Percentiles rank a stretch among this genome's conserved stretches.
phyloP scores from a whole-genome alignment of 1,139 yeast species.

The Geotrichum australiense region DNA sequence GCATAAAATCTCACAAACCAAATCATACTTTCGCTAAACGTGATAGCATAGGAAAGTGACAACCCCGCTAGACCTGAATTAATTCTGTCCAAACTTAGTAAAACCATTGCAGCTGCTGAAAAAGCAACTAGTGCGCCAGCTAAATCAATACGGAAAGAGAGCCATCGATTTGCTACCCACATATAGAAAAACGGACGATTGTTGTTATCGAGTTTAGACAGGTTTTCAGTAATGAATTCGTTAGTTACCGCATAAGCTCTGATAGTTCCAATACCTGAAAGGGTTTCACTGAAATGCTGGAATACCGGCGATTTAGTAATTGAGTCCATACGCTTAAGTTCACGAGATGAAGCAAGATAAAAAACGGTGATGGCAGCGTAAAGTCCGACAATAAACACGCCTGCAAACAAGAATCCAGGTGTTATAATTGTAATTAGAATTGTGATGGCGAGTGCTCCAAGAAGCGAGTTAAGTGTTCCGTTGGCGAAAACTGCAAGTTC shows the following conservation, averaged over 20 bases:
- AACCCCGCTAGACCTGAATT: constrained; percentile 97
- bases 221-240: constrained; percentile 74
- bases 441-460: constrained; percentile 64
- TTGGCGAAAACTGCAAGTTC: constrained; percentile 80
- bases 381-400: constrained; percentile 51
- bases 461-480: constrained; percentile 59
- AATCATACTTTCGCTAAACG: constrained; percentile 80
- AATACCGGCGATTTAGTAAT: constrained; percentile 90
- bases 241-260: constrained; percentile 94
- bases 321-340: constrained; percentile 83
- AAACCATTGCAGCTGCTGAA: constrained; percentile 71
- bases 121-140: constrained; percentile 82
- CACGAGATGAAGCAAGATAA: constrained; percentile 80
- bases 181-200: constrained; percentile 89
- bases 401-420: constrained; percentile 77
- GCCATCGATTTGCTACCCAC: constrained; percentile 97
- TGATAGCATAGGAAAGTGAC: constrained; percentile 83
- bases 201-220: constrained; percentile 72
- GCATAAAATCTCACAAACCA: constrained; percentile 93
- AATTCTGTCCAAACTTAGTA: constrained; percentile 53
- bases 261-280: constrained; percentile 86
- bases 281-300: constrained; percentile 91
- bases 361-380: constrained; percentile 69
- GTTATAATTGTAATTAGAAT: constrained; percentile 72
- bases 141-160: constrained; percentile 72